Conservation (phyloP, 2,329 filamentous ascomycete genomes). For the Aspergillus felis region DNA sequence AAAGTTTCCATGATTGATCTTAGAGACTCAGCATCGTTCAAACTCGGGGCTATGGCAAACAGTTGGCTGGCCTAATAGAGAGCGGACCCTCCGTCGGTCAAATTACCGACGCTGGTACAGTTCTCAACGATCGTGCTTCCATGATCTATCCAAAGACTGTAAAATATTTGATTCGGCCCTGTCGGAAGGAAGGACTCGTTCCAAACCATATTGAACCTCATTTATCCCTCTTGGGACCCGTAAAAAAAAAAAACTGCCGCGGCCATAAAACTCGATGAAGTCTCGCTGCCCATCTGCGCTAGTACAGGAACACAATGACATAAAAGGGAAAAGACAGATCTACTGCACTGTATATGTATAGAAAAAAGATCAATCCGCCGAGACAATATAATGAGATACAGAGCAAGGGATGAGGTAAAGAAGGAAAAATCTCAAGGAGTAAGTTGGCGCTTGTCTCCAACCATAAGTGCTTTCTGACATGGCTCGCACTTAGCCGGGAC, state of each 20-base stretch:
- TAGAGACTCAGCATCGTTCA: background rate
- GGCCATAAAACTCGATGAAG: constrained; percentile 4
- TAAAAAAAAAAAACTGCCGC: background rate
- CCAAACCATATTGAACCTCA: background rate
- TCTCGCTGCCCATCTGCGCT: constrained; percentile 3
- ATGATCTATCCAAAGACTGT: background rate
- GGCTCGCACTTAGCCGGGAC: too few relatives aligned
- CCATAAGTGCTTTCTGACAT: too few relatives aligned
- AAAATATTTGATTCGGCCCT: background rate
- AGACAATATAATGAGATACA: background rate
- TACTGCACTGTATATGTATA: constrained; percentile 18
- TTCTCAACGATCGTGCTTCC: background rate
- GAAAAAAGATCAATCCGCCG: constrained; percentile 11
- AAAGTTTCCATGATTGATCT: too few relatives aligned
- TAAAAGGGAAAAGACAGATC: constrained; percentile 8
- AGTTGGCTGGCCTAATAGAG: background rate
- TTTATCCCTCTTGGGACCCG: background rate
- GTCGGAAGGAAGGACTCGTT: background rate
- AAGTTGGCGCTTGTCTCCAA: background rate
- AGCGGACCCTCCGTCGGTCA: background rate
- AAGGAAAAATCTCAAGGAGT: background rate
- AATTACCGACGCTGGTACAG: background rate
- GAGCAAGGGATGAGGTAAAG: background rate
- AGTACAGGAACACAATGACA: background rate
- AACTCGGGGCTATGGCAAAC: background rate